Evolutionary conservation across 306 rosid species (phyloP), one percentile per base, ranked within the genome.

Genomic region (Fragaria vesca): DNA sequence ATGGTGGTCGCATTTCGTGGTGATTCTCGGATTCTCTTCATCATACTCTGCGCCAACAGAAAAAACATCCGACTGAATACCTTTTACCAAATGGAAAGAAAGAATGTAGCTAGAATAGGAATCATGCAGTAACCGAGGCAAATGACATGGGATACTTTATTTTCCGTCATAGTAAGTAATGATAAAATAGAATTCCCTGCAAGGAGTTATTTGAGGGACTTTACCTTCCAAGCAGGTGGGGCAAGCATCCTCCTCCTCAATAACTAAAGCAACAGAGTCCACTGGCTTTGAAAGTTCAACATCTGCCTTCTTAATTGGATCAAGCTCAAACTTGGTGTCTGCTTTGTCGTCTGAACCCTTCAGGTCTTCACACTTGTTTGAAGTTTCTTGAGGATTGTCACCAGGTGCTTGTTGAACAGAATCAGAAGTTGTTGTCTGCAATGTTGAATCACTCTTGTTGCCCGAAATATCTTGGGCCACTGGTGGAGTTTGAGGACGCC

Each of bases 171-270:
- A 52, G 15, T 16, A 66, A 28, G 51, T n/a, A 73, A 55, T 17
- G 5, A 62, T 16, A 8, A 7, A 40, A 74, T 13, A 48, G 26
- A 46, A 13, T 15, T 69, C 5, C 17, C 34, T 43, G 20, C 45
- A 69, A 70, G 47, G 45, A 79, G 76, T 71, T 77, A 66, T 40
- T 61, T 5, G 20, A 73, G 21, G 55, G 69, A 76, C 70, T 51
- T 89, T 84, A 96, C 99, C 99, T 82, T 96, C 99, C 88, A 96
- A 91, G 88, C 99, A 96, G 81, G 87, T 90, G 50, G 98, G 99
- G 80, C 99, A 96, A 66, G 16, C 81, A 77, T 94, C 98, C 84
- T 91, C 98, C 80, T 96, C 98, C 78, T 90, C 96, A 6, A 21
- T 40, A 6, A 77, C 86, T 68, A 86, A 77, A 81, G 28, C 77